Conservation (phyloP, 495 filamentous ascomycete genomes). For the Cryomyces minteri region DNA sequence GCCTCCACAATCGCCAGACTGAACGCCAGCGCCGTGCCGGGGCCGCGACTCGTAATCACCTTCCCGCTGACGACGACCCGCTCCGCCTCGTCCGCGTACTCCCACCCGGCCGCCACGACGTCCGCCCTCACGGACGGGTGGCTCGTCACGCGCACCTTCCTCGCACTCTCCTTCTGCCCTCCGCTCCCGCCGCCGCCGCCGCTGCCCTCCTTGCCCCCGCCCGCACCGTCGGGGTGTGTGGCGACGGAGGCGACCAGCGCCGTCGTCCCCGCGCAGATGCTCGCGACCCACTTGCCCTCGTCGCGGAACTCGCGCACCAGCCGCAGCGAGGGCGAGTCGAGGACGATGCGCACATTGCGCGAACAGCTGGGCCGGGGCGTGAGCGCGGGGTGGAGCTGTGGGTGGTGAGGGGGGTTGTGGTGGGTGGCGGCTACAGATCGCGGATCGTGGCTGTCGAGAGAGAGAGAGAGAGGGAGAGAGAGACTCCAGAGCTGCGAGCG, state of each 20-base stretch:
- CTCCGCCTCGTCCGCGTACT: conserved; percentile 8
- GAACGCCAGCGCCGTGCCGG: conserved; percentile 16
- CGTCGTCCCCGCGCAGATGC: conserved; percentile 16
- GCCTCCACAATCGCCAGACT: conserved; percentile 15
- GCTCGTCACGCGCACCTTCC: conserved; percentile 8
- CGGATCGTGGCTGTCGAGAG: neutral
- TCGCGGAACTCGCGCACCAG: conserved; percentile 7
- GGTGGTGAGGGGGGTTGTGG: neutral
- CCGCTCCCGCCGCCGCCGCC: no score
- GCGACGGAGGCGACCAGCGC: conserved; percentile 8
- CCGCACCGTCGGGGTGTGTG: neutral
- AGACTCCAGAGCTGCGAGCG: no score
- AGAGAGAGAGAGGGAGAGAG: no score
- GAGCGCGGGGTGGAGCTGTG: neutral
- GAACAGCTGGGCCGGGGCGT: conserved; percentile 2
- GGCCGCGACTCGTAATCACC: conserved; percentile 14
- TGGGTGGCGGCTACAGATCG: neutral
- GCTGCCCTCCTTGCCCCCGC: neutral
- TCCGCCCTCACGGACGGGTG: conserved; percentile 15
- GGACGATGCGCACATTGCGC: conserved; percentile 13
- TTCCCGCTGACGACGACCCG: conserved; percentile 13
- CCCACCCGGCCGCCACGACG: conserved; percentile 11
- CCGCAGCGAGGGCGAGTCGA: conserved; percentile 6
- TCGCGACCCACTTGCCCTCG: conserved; percentile 7
- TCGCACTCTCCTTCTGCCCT: neutral